A percentile compares a stretch with the other conserved stretches of the same genome.
These are phyloP conservation scores for Candida glaebosa DNA, from an alignment of 805 yeast species.

Conservation along the genomic window DNA sequence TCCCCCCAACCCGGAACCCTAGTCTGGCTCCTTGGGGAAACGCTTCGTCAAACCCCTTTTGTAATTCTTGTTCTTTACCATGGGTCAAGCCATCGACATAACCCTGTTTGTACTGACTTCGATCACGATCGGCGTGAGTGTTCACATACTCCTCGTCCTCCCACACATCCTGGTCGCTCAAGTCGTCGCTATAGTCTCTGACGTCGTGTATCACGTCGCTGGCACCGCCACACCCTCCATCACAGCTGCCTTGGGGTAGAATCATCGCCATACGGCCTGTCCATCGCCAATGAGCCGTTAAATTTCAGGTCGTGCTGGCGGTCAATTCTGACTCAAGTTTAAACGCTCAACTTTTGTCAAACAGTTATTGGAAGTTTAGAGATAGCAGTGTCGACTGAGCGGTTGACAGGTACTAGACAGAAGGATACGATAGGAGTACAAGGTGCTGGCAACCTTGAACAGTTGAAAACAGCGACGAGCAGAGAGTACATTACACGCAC, in stretches of 20 bases:
- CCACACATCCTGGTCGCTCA: constrained; percentile 26
- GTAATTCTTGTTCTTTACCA: constrained; percentile 68
- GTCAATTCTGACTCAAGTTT: not conserved
- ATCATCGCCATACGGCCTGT: not conserved
- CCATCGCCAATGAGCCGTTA: not conserved
- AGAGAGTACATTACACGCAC: too few species aligned
- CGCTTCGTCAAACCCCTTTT: constrained; percentile 77
- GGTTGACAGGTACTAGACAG: not conserved
- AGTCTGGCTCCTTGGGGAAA: constrained; percentile 71
- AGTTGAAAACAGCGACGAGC: not conserved
- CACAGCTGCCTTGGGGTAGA: constrained; percentile 6
- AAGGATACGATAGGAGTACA: not conserved
- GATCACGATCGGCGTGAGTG: constrained; percentile 35
- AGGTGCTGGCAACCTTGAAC: constrained; percentile 17
- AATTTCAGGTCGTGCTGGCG: not conserved
- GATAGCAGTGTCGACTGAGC: not conserved
- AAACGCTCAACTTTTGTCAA: not conserved
- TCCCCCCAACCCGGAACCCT: constrained; percentile 63
- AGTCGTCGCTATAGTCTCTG: constrained; percentile 2
- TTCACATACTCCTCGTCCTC: constrained; percentile 16
- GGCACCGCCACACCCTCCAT: constrained; percentile 12
- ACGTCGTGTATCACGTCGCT: not conserved
- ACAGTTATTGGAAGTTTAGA: not conserved
- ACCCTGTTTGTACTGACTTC: constrained; percentile 75
- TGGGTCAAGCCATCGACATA: constrained; percentile 74